phyloP scores from a whole-genome alignment of 176 grass and related monocot species.

The Stipa capillata region DNA sequence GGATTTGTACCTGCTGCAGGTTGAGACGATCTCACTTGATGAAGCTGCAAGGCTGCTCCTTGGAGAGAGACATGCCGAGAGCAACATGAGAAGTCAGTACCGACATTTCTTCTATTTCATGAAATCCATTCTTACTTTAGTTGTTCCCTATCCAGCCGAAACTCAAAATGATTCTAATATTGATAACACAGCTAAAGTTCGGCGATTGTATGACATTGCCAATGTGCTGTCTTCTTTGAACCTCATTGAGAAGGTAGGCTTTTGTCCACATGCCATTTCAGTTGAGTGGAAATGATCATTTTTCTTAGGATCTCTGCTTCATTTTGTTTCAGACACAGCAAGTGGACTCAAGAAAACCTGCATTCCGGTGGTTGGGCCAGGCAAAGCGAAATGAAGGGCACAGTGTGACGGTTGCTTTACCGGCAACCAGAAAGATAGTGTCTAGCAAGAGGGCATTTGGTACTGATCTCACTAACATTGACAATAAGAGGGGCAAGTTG shows the following conservation, averaged over 20 bases:
- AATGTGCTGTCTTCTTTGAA: constrained; percentile 74
- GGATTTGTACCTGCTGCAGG: constrained; percentile 10
- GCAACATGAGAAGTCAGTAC: constrained; percentile 66
- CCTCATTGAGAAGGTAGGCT: constrained; percentile 73
- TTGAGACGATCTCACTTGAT: too few species aligned
- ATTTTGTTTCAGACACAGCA: constrained; percentile 50
- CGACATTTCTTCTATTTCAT: background rate
- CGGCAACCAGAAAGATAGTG: background rate
- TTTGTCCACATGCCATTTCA: background rate
- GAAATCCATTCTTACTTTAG: background rate
- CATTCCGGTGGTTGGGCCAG: constrained; percentile 71
- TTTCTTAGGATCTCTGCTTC: background rate
- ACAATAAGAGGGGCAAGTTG: constrained; percentile 41
- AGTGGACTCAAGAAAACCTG: constrained; percentile 58
- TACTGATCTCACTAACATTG: constrained; percentile 63
- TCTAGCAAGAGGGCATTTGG: constrained; percentile 61
- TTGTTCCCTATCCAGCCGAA: background rate
- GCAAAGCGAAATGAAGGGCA: constrained; percentile 20
- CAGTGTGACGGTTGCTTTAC: background rate
- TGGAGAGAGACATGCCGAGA: constrained; percentile 47
- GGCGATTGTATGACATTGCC: constrained; percentile 76
- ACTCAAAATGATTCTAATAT: background rate
- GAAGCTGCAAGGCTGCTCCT: constrained; percentile 59
- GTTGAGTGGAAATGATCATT: background rate
- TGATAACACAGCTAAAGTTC: constrained; percentile 56